Base-by-base conservation (phyloP, 768 basidiomycete genomes). In the Termitomyces sp. region DNA sequence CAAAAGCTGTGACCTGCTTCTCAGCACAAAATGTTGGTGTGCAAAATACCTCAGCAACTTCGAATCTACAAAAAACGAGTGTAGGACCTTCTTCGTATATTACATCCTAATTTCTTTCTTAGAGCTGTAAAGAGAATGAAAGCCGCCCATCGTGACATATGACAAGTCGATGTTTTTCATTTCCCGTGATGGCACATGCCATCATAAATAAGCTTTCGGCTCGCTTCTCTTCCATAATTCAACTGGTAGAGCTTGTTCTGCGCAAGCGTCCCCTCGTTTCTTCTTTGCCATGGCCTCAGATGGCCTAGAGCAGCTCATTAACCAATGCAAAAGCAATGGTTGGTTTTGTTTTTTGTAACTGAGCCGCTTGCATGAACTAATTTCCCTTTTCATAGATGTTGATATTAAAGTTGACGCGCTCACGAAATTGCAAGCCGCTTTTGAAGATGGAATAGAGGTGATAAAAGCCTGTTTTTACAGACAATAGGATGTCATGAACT, bases 391-490 rank as follows among this genome's bases (percentile, higher is more conserved):
- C 10, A 35, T 62, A 92, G 91, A 93, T 70, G 83, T 88, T 58
- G 91, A 93, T 72, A 78, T 82, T 60, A 91, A 87, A 74, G 79
- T 91, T 24, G 90, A 93, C 68, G 90, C 88, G 28, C 77, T 93
- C 60, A 77, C 83, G 58, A 92, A 90, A 73, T 77, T 93, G 44
- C 87, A 92, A 70, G 77, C 76, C 38, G 82, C 86, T 71, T 88
- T 91, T 67, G 88, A 91, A 72, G 74, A 80, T 40, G 85, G 82
- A 50, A 69, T 80, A 58, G 84, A 93, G 79, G 92, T 91, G 69
- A 73, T 9, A 16, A 28, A 14, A 61, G 47, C 32, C 57, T 64
- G 26, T 26, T 44, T 46, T 45, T 20, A 16, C 20, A 32, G 30
- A 38, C n/a, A 33, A 18, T 10, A 24, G 38, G 24, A 22, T 36